Evolutionary conservation across 768 basidiomycete genomes (phyloP), one percentile per base, ranked within the genome.

Genomic region (Trametopsis cervina): DNA sequence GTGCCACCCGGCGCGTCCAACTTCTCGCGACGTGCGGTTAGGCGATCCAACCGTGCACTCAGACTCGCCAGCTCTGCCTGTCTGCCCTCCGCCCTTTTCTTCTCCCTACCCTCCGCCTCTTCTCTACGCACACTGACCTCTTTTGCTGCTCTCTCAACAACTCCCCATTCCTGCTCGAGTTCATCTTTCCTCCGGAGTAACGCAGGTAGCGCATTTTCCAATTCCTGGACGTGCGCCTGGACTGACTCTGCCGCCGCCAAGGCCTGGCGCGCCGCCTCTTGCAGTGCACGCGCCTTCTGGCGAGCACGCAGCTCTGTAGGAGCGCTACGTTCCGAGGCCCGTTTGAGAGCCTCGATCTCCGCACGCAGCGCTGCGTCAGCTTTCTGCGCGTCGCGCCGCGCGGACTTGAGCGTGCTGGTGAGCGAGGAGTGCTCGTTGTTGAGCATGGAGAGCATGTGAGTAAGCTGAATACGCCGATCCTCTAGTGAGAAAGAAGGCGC

Each of bases 251-350:
- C 72, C 0, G 70, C 73, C 4, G 78, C 63, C 3, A 60, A 42
- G 1, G 87, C 81, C 46, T 89, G 81, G 59, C 88, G 91, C 11
- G 85, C 82, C 2, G 90, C 86, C 59, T 95, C 91, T 61, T 94
- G 91, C 33, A 95, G 68, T 1, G 93, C 89, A 10, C 92, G 74
- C 9, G 85, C 80, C 56, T 91, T 94, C 62, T 95, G 92, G 38
- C 81, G 80, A 9, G 84, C 81, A n/a, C 91, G 78, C 20, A 79
- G 72, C 61, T 97, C 94, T 2, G 78, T 75, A 1, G 79, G 73
- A 0, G 76, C 68, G 47, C 85, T 78, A 57, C 90, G 91, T 57
- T 95, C 92, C 3, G 84, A 83, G 1, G 89, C 78, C 3, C 89
- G 79, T 62, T 87, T 89, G 45, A 94, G 73, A 0, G 77, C 75